Percentiles rank a stretch among this genome's conserved stretches.
These are phyloP conservation scores for Colletotrichum falcatum DNA, from an alignment of 2,329 filamentous ascomycete genomes.

Conservation along the genomic window DNA sequence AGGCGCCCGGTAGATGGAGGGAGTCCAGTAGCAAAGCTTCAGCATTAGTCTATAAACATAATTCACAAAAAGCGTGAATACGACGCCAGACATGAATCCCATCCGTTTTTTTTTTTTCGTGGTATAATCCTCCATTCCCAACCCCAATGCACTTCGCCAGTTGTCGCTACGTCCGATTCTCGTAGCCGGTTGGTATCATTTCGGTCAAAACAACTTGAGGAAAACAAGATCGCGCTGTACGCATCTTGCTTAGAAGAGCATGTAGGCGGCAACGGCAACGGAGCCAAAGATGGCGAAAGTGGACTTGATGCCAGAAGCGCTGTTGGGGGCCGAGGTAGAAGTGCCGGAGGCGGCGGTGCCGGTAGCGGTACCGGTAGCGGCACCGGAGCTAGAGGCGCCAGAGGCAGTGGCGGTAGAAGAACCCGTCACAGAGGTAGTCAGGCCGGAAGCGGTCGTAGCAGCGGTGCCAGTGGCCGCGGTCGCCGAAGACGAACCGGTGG, in stretches of 20 bases:
- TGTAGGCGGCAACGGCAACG: slow-evolving; percentile 38
- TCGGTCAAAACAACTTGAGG: slow-evolving; percentile 33
- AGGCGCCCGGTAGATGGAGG: slow-evolving; percentile 33
- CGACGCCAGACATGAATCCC: slow-evolving; percentile 36
- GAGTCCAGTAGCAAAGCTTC: slow-evolving; percentile 41
- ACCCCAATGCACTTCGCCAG: slow-evolving; percentile 20
- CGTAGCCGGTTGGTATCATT: slow-evolving; percentile 39
- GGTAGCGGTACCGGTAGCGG: slow-evolving; percentile 29
- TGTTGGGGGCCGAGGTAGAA: slow-evolving; percentile 28
- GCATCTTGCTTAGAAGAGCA: slow-evolving; percentile 37
- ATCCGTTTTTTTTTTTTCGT: slow-evolving; percentile 29
- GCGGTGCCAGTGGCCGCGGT: slow-evolving; percentile 16
- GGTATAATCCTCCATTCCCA: slow-evolving; percentile 26
- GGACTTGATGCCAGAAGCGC: slow-evolving; percentile 36
- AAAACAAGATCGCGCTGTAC: slow-evolving; percentile 23
- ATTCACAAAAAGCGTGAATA: slow-evolving; percentile 22
- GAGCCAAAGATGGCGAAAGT: slow-evolving; percentile 40
- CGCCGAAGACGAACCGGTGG: slow-evolving; percentile 25
- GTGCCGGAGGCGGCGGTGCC: slow-evolving; percentile 32
- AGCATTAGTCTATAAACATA: slow-evolving; percentile 35
- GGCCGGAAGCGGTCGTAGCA: slow-evolving; percentile 27
- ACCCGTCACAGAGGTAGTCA: slow-evolving; percentile 36
- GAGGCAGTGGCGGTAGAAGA: slow-evolving; percentile 30
- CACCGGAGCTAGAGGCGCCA: slow-evolving; percentile 22
- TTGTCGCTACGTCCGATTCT: slow-evolving; percentile 17